Evolutionary conservation across 2,329 filamentous ascomycete genomes (phyloP).

Genomic region (Xylariaceae sp.): DNA sequence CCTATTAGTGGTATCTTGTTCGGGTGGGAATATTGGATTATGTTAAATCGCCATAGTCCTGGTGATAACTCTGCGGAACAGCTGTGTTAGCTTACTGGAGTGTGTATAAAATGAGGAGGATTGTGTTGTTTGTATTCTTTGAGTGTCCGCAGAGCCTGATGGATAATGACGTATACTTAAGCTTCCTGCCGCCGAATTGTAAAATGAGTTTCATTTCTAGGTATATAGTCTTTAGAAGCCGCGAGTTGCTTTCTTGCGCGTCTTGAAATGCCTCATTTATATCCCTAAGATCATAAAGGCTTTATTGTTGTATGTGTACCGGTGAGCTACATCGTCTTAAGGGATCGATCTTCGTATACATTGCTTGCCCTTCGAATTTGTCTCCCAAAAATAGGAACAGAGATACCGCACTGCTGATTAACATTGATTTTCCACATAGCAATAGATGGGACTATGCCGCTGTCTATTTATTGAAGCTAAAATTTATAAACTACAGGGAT

Average conservation of each 20-base stretch:
- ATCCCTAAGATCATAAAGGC: neutral
- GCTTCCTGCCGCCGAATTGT: constrained; percentile 12
- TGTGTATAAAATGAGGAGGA: constrained; percentile 19
- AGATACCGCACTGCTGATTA: no score
- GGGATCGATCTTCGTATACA: no score
- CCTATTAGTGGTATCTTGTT: no score
- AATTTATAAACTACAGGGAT: no score
- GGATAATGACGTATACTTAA: constrained; percentile 2
- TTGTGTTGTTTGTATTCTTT: neutral
- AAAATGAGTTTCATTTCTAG: constrained; percentile 16
- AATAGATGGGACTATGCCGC: no score
- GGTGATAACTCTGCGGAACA: neutral
- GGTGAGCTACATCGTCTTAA: neutral
- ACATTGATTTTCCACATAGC: no score
- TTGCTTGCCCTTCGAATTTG: no score
- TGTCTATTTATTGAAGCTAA: no score
- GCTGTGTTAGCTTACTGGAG: neutral
- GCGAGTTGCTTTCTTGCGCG: neutral
- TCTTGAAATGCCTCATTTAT: no score
- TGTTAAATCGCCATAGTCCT: neutral
- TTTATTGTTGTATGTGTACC: constrained; percentile 7
- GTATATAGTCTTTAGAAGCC: constrained; percentile 14
- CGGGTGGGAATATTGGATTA: neutral
- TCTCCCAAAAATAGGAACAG: no score
- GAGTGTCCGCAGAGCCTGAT: constrained; percentile 10